Evolutionary conservation across 805 yeast genomes (phyloP).

Genomic region (Ogataea pilisensis): DNA sequence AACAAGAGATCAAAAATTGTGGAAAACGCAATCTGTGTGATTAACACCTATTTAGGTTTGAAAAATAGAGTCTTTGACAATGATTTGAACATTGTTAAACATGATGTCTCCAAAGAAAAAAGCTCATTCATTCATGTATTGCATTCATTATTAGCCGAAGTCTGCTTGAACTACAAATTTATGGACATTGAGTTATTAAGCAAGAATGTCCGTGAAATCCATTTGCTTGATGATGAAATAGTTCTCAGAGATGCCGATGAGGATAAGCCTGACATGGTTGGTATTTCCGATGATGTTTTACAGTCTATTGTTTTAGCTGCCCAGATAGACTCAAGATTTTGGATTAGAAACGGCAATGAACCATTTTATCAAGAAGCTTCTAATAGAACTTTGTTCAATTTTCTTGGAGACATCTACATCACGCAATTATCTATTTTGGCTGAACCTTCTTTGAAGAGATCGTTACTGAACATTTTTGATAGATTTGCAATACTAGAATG

Average conservation of each 20-base stretch:
- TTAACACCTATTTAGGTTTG: slow-evolving; percentile 31
- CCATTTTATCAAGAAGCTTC: slow-evolving; percentile 21
- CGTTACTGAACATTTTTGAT: slow-evolving; percentile 39
- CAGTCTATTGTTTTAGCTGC: slow-evolving; percentile 57
- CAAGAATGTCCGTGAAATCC: slow-evolving; percentile 10
- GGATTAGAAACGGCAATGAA: slow-evolving; percentile 69
- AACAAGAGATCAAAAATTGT: slow-evolving; percentile 16
- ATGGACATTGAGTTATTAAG: slow-evolving; percentile 16
- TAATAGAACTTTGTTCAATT: slow-evolving; percentile 18
- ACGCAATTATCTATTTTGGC: slow-evolving; percentile 39
- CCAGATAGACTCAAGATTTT: slow-evolving; percentile 60
- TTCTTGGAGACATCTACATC: slow-evolving; percentile 41
- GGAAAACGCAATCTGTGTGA: slow-evolving; percentile 33
- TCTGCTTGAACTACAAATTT: slow-evolving; percentile 34
- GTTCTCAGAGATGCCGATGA: slow-evolving; percentile 10
- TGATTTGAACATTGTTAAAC: slow-evolving; percentile 25
- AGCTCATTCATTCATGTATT: slow-evolving; percentile 59
- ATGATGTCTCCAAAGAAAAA: slow-evolving; percentile 40
- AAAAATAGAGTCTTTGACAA: slow-evolving; percentile 27
- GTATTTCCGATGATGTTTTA: slow-evolving; percentile 53
- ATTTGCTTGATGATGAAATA: slow-evolving; percentile 2
- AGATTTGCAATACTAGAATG: slow-evolving; percentile 51
- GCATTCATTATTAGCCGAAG: slow-evolving; percentile 48
- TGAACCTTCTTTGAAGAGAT: slow-evolving; percentile 33
- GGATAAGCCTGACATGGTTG: slow-evolving; percentile 34